Evolutionary conservation across 306 rosid genomes (phyloP), one percentile per base, ranked within the genome.

Genomic region (Lupinus albus): DNA sequence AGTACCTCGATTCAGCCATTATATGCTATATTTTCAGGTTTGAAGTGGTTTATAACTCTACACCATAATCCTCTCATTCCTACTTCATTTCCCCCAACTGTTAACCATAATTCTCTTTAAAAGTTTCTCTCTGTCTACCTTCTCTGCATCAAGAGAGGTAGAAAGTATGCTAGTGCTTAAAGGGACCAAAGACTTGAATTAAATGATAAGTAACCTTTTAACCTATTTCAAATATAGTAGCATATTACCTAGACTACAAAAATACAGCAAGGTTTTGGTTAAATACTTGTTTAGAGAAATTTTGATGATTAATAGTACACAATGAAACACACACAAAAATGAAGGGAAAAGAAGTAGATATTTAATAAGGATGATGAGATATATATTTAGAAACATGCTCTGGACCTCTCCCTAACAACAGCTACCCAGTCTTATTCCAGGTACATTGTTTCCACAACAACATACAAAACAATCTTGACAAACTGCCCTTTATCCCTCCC

Each of bases 101-200:
- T 67, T 21, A 33, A 18, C 25, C 10, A 17, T 12, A 41, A 41
- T 39, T 39, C 14, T 68, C 51, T 68, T 10, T 63, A 30, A 71
- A 32, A 33, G 44, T 38, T 44, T 42, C 75, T 36, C 13, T 11
- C 51, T 36, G 25, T 61, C 52, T 61, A 38, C 42, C 50, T 61
- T 38, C 53, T 60, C 49, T 1, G 28, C 18, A 47, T 36, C 54
- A 70, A 73, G 15, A 70, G 57, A 70, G 44, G 1, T 25, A 67
- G 9, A 38, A 44, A 63, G 33, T 71, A 65, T 12, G 51, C 41
- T 20, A 59, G 10, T 54, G 28, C 42, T 69, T 76, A 45, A 21
- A 71, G 73, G 44, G 64, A 49, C 41, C 61, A 46, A 21, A 69
- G 36, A 54, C 39, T 63, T 20, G n/a, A 70, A 50, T 49, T 28